Base-by-base conservation (phyloP, 2,329 filamentous ascomycete species). In the Fusarium nurragi region DNA sequence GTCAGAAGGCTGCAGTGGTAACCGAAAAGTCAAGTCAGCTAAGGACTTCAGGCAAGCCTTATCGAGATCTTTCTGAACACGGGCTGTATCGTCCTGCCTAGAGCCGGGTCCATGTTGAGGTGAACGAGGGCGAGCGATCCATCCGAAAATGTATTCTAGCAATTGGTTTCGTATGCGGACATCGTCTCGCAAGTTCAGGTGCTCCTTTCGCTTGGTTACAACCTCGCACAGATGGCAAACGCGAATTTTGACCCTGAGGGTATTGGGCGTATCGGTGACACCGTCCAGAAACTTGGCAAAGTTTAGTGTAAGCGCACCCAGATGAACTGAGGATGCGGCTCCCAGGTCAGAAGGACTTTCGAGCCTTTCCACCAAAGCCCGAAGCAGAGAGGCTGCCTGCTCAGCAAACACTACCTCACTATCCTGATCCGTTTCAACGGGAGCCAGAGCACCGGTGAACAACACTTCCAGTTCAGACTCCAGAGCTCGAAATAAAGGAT, bases 151-250 rank as follows among this genome's bases (percentile, higher is more conserved):
- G 56, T 87, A 87, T 71, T 90, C 88, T 12, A 91, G 78, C 14
- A 91, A 78, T 69, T 90, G 88, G 64, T 91, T 91, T 50, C 88
- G 80, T 68, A 90, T 88, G 25, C 87, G 84, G 36, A 90, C 86
- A 72, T 91, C 88, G 67, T 91, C 88, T 47, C 88, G 83, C 12
- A 91, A 77, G 66, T 90, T 90, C 38, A 91, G 77, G 47, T 90
- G 84, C 68, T 91, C 88, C 68, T 90, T 90, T 65, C 88, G 84
- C 73, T 84, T 85, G 13, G 84, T 88, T 30, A 90, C 84, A 5
- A 84, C 83, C 66, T 90, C 88, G 58, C 84, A 89, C 9, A 91
- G 75, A 66, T 90, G 87, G 68, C 88, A 90, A 37, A 90, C 86
- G 67, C 88, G 88, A 70, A 90, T 90, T 71, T 90, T 90, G 40